Evolutionary conservation across 345 rosid genomes (phyloP), one percentile per base, ranked within the genome.

Genomic region (Leavenworthia alabamica): DNA sequence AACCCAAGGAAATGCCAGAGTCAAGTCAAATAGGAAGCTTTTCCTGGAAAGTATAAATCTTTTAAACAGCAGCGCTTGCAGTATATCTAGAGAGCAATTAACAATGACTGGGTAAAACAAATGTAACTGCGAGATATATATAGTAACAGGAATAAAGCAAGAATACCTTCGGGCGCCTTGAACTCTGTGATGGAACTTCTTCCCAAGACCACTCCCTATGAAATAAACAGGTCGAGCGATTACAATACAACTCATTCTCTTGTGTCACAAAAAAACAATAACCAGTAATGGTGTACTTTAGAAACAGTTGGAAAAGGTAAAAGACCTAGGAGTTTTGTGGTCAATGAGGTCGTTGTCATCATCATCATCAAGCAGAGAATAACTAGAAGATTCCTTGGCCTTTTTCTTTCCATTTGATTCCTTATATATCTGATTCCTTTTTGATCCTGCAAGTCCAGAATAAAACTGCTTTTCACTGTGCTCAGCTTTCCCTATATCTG

Each of bases 111-210:
- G 23, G 2, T 6, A 29, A 31, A 53, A 45, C 22, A 45, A 37
- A 20, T 14, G 58, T 26, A 46, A 45, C 8, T 20, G 17, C 23
- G 11, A 0, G 14, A 36, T 56, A 39, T 56, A 39, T 46, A 54
- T 44, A 50, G 52, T 24, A 37, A 40, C 12, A 41, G 12, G 11
- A 56, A 26, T 40, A 56, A 56, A 64, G 42, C 24, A 48, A 50
- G 31, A 71, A 52, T 66, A 83, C 93, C 93, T 82, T 83, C 55
- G 42, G 70, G 39, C 4, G 56, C 76, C 68, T 77, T 45, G 77
- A 46, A 70, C 57, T 49, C 50, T 39, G 66, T 61, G 78, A 65
- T 36, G 69, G 42, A 48, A 1, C 49, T 29, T 49, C 72, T 67
- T 52, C 56, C 73, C 48, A 50, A 61, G 37, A 57, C 64, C 71